Conservation (phyloP, 129 eudicot species). For the Flaveria linearis region DNA sequence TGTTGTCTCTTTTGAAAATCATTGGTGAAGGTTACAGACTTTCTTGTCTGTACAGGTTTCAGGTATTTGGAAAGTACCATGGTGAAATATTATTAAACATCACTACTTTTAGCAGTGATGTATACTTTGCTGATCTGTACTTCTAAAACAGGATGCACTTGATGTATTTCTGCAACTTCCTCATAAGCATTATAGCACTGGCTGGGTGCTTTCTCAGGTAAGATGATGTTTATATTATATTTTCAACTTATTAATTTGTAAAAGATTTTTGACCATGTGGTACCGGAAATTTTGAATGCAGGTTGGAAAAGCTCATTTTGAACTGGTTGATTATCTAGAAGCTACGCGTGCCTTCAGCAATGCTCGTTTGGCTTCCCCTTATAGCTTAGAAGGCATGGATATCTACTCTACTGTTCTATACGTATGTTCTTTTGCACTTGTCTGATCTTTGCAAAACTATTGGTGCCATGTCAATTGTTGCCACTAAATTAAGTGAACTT, state of each 20-base stretch:
- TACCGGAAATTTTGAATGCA: slow-evolving; percentile 25
- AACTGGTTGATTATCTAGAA: slow-evolving; percentile 91
- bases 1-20: slow-evolving; percentile 61
- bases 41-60: slow-evolving; percentile 73
- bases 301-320: slow-evolving; percentile 98
- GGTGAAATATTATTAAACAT: not conserved
- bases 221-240: not conserved
- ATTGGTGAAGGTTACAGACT: slow-evolving; percentile 95
- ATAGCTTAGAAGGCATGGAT: slow-evolving; percentile 96
- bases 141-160: slow-evolving; percentile 75
- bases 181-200: slow-evolving; percentile 81
- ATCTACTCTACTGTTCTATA: slow-evolving; percentile 85
- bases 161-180: slow-evolving; percentile 82
- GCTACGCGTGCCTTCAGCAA: slow-evolving; percentile 83
- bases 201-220: slow-evolving; percentile 99
- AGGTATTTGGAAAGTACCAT: slow-evolving; percentile 50
- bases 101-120: not conserved
- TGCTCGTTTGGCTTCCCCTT: slow-evolving; percentile 86
- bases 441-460: not conserved
- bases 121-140: slow-evolving; percentile 12
- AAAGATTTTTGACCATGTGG: not conserved
- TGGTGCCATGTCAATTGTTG: not conserved
- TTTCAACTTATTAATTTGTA: not conserved
- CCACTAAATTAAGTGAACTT: not conserved
- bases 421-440: slow-evolving; percentile 48